phyloP scores from a whole-genome alignment of 805 yeast genomes.

The Yarrowia deformans region DNA sequence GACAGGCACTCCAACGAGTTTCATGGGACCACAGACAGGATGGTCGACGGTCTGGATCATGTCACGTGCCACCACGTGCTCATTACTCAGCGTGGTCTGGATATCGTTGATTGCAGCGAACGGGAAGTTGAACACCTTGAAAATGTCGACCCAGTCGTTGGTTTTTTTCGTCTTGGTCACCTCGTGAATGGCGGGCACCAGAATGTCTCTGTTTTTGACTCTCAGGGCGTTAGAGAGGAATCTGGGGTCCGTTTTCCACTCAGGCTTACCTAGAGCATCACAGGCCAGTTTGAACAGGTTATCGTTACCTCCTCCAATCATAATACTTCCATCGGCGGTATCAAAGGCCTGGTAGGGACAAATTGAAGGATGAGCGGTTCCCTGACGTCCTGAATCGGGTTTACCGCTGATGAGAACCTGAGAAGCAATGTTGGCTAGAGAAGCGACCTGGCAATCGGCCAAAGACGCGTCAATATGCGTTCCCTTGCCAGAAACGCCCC shows the following conservation, averaged over 20 bases:
- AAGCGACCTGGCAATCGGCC: constrained; percentile 54
- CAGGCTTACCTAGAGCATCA: constrained; percentile 50
- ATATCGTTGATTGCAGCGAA: constrained; percentile 55
- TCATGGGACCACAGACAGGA: constrained; percentile 50
- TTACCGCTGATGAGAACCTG: constrained; percentile 52
- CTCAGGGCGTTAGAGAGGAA: constrained; percentile 52
- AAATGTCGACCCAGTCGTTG: constrained; percentile 50
- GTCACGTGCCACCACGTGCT: constrained; percentile 51
- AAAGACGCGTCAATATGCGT: constrained; percentile 53
- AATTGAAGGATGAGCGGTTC: constrained; percentile 55
- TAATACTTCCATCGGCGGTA: constrained; percentile 51
- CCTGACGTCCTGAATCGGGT: constrained; percentile 54
- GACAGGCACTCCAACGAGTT: constrained; percentile 53
- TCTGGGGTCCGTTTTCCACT: constrained; percentile 51
- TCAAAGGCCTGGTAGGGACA: constrained; percentile 55
- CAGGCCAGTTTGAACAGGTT: constrained; percentile 50
- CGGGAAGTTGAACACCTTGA: constrained; percentile 51
- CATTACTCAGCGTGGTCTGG: constrained; percentile 50
- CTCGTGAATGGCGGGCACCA: constrained; percentile 49
- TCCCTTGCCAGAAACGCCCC: constrained; percentile 50
- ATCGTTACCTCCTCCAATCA: constrained; percentile 56
- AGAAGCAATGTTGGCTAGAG: constrained; percentile 54
- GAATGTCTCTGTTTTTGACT: constrained; percentile 49
- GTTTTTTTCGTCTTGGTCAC: constrained; percentile 49
- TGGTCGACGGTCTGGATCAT: constrained; percentile 52